These are phyloP conservation scores for Neurospora sp. DNA, from an alignment of 495 filamentous ascomycete genomes.

Conservation along the genomic window DNA sequence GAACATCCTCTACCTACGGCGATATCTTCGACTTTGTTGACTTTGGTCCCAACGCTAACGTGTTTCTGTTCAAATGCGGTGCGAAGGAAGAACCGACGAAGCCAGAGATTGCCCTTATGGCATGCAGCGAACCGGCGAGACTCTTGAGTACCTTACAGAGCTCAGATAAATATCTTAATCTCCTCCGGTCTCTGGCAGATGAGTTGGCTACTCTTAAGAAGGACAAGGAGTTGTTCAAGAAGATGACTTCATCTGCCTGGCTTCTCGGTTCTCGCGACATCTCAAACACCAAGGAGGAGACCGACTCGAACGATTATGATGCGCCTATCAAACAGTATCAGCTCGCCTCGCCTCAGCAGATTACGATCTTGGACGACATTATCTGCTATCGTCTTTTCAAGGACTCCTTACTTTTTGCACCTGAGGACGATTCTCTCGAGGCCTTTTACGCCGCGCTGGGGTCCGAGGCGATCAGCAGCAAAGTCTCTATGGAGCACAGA, in stretches of 20 bases:
- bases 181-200: conserved; percentile 69
- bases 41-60: conserved; percentile 77
- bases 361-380: conserved; percentile 80
- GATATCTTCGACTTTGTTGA: conserved; percentile 96
- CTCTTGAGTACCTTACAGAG: conserved; percentile 69
- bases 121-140: conserved; percentile 68
- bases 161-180: conserved; percentile 72
- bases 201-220: conserved; percentile 56
- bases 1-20: conserved; percentile 60
- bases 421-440: conserved; percentile 79
- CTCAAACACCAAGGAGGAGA: conserved; percentile 53
- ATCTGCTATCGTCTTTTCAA: conserved; percentile 78
- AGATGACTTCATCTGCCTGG: conserved; percentile 66
- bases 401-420: conserved; percentile 67
- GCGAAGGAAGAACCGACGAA: conserved; percentile 86
- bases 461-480: conserved; percentile 44
- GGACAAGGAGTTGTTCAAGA: conserved; percentile 64
- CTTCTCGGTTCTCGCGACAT: conserved; percentile 74
- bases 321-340: conserved; percentile 65
- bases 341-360: conserved; percentile 55
- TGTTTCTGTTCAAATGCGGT: conserved; percentile 77
- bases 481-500: conserved; percentile 50
- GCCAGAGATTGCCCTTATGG: conserved; percentile 66
- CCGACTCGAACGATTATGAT: background rate
- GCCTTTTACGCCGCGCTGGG: conserved; percentile 66